Conservation (phyloP, 2,329 filamentous ascomycete species). For the Sclerotinia sclerotiorum region DNA sequence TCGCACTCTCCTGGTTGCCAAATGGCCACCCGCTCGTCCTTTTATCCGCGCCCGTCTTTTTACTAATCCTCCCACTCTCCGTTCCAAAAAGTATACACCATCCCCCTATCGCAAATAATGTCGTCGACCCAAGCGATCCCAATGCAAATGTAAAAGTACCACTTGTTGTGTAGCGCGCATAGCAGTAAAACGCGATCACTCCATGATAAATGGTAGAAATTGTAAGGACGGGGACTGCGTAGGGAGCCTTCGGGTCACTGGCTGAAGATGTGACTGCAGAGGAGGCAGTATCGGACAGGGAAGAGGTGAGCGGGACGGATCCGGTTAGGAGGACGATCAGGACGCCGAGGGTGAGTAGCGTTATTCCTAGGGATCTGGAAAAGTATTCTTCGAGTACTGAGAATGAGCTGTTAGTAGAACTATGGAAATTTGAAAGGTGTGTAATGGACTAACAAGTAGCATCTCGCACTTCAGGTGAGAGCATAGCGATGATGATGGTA, state of each 20-base stretch:
- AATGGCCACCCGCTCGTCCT: conserved; percentile 66
- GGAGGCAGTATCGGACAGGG: conserved; percentile 35
- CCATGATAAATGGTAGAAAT: conserved; percentile 60
- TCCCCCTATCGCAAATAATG: conserved; percentile 55
- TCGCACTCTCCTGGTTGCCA: conserved; percentile 51
- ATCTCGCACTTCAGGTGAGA: conserved; percentile 56
- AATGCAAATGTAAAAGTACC: conserved; percentile 53
- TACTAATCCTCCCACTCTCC: conserved; percentile 56
- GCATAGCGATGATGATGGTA: conserved; percentile 59
- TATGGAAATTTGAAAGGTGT: conserved; percentile 17
- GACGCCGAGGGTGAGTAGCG: conserved; percentile 56
- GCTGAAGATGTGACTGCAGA: conserved; percentile 46
- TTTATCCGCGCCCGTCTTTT: conserved; percentile 66
- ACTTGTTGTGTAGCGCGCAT: conserved; percentile 55
- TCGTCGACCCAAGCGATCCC: conserved; percentile 50
- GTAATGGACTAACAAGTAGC: conserved; percentile 49
- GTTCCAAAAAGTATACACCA: conserved; percentile 55
- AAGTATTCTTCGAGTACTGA: conserved; percentile 64
- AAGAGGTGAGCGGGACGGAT: conserved; percentile 57
- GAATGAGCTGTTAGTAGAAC: conserved; percentile 15
- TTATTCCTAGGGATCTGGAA: conserved; percentile 58
- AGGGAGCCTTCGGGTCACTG: conserved; percentile 51
- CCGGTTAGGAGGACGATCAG: conserved; percentile 63
- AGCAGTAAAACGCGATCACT: conserved; percentile 56
- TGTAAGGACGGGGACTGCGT: conserved; percentile 59